These are phyloP conservation scores for Metschnikowia bowlesiae DNA, from an alignment of 805 yeast species.

Conservation along the genomic window DNA sequence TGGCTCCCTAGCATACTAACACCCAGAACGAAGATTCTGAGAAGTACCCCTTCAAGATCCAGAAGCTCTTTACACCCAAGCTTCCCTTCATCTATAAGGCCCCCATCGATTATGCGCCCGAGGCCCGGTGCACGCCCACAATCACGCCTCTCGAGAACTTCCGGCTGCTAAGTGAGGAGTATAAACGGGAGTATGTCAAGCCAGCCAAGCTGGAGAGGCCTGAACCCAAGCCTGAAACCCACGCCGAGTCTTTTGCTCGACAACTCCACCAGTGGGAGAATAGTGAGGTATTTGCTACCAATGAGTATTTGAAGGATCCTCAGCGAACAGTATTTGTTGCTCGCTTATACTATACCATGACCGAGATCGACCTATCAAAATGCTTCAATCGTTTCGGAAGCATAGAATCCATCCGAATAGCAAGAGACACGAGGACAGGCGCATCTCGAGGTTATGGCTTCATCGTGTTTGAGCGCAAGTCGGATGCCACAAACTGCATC, in stretches of 20 bases:
- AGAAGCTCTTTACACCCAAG: conserved; percentile 52
- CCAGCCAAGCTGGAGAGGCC: background rate
- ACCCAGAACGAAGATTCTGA: conserved; percentile 16
- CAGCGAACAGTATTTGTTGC: conserved; percentile 74
- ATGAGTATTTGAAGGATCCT: conserved; percentile 49
- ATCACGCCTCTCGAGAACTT: conserved; percentile 45
- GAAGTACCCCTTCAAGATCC: conserved; percentile 40
- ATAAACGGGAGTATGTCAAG: conserved; percentile 22
- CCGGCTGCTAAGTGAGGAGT: conserved; percentile 21
- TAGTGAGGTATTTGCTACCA: conserved; percentile 14
- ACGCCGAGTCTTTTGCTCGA: conserved; percentile 11
- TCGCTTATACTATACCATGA: conserved; percentile 58
- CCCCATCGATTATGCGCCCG: conserved; percentile 49
- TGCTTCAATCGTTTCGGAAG: conserved; percentile 64
- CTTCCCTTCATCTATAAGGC: conserved; percentile 49
- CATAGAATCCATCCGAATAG: conserved; percentile 49
- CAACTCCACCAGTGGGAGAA: conserved; percentile 19
- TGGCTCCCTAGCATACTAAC: conserved; percentile 9
- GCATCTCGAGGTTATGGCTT: conserved; percentile 82
- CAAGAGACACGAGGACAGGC: conserved; percentile 33
- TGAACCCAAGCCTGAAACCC: conserved; percentile 1
- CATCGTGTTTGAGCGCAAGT: conserved; percentile 58
- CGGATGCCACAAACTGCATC: conserved; percentile 59
- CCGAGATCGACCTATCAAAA: conserved; percentile 65
- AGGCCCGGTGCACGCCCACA: conserved; percentile 41